A percentile compares a stretch with the other conserved stretches of the same genome.
These are phyloP conservation scores for Trypanosoma theileri DNA, from an alignment of 208 protist species.

Conservation along the genomic window DNA sequence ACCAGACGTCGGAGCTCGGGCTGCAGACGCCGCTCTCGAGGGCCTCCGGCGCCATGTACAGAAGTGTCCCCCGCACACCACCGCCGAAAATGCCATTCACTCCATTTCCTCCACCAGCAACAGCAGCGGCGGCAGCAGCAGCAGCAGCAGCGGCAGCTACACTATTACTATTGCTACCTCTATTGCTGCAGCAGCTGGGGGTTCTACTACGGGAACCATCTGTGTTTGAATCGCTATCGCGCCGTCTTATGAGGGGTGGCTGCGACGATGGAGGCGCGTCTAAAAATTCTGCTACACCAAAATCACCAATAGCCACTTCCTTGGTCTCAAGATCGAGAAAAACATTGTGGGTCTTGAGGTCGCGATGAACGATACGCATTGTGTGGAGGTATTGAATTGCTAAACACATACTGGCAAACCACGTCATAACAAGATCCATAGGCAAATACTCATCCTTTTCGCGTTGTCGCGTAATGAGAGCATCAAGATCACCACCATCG, in stretches of 20 bases:
- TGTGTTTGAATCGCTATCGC: background rate
- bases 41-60: constrained; percentile 94
- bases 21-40: constrained; percentile 72
- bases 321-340: constrained; percentile 61
- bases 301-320: constrained; percentile 81
- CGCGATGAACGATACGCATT: constrained; percentile 78
- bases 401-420: constrained; percentile 82
- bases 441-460: constrained; percentile 70
- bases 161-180: background rate
- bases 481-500: constrained; percentile 85
- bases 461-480: constrained; percentile 50
- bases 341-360: constrained; percentile 91
- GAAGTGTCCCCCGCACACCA: constrained; percentile 92
- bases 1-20: constrained; percentile 88
- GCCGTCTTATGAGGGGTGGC: constrained; percentile 11
- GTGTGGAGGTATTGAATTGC: constrained; percentile 83
- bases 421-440: constrained; percentile 69
- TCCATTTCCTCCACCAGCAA: background rate
- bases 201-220: background rate
- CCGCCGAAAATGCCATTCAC: constrained; percentile 29
- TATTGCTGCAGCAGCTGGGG: background rate
- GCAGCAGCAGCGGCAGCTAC: background rate
- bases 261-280: constrained; percentile 37
- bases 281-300: constrained; percentile 86
- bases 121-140: background rate